Percentiles rank a stretch among this genome's conserved stretches.
These are phyloP conservation scores for Solanum bulbocastanum DNA, from an alignment of 257 asterid species.

Conservation along the genomic window DNA sequence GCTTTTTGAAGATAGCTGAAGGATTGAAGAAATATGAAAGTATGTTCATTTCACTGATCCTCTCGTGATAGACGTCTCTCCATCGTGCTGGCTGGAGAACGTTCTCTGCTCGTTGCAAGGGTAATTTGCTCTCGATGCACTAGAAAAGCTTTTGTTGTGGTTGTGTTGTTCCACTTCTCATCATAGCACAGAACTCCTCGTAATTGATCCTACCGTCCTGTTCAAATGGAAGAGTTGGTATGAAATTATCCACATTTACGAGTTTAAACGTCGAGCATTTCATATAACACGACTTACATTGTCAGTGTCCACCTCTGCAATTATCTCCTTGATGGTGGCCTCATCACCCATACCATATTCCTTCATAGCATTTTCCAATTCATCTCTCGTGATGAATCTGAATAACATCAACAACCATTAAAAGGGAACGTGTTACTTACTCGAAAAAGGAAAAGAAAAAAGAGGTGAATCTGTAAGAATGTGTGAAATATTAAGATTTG, in stretches of 20 bases:
- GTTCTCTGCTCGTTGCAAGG: conserved; percentile 3
- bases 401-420: neutral
- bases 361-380: conserved; percentile 72
- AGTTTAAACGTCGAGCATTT: neutral
- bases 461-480: neutral
- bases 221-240: neutral
- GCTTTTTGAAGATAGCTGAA: neutral
- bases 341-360: conserved; percentile 84
- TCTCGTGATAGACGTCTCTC: neutral
- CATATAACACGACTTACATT: conserved; percentile 35
- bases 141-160: conserved; percentile 52
- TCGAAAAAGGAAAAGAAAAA: neutral
- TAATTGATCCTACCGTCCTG: conserved; percentile 83
- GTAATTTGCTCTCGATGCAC: neutral
- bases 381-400: conserved; percentile 73
- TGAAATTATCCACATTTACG: neutral
- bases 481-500: neutral
- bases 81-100: neutral
- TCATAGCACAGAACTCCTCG: conserved; percentile 88
- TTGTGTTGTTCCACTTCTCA: conserved; percentile 67
- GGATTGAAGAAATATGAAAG: neutral
- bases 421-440: neutral
- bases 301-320: conserved; percentile 81
- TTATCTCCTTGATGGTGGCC: conserved; percentile 63
- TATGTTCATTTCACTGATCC: neutral